phyloP scores from a whole-genome alignment of 108 stramenopile genomes.

The Heterococcus sp. region DNA sequence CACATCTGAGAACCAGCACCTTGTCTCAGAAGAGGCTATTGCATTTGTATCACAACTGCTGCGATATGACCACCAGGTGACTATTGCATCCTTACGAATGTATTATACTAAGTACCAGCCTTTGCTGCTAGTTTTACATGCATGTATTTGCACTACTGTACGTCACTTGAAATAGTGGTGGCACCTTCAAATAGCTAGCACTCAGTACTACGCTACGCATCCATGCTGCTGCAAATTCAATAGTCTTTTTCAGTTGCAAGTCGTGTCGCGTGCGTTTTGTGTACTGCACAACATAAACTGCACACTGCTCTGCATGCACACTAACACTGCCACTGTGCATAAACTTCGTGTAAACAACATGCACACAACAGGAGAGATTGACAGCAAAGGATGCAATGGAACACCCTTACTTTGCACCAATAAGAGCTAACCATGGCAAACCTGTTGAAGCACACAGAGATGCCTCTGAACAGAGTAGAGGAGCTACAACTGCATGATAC shows the following conservation, averaged over 20 bases:
- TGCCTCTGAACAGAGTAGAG: constrained; percentile 36
- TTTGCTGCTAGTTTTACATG: not conserved
- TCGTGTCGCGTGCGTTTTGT: too few relatives aligned
- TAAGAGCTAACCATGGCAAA: constrained; percentile 60
- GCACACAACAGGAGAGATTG: constrained; percentile 94
- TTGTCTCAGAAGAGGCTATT: constrained; percentile 87
- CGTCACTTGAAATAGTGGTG: not conserved
- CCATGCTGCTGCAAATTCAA: too few relatives aligned
- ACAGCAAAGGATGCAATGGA: constrained; percentile 96
- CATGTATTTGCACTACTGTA: not conserved
- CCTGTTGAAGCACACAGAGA: constrained; percentile 24
- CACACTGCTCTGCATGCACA: too few relatives aligned
- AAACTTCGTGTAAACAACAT: too few relatives aligned
- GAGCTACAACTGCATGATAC: too few relatives aligned
- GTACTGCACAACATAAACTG: too few relatives aligned
- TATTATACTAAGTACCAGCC: not conserved
- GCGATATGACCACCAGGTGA: constrained; percentile 79
- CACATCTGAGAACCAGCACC: constrained; percentile 91
- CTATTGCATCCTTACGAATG: not conserved
- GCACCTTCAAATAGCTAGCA: too few relatives aligned
- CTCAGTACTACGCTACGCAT: too few relatives aligned
- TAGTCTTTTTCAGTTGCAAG: too few relatives aligned
- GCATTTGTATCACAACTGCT: constrained; percentile 83
- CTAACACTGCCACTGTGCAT: too few relatives aligned
- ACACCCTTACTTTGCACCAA: constrained; percentile 94